Conservation (phyloP, 495 filamentous ascomycete genomes). For the Talaromyces stipitatus region DNA sequence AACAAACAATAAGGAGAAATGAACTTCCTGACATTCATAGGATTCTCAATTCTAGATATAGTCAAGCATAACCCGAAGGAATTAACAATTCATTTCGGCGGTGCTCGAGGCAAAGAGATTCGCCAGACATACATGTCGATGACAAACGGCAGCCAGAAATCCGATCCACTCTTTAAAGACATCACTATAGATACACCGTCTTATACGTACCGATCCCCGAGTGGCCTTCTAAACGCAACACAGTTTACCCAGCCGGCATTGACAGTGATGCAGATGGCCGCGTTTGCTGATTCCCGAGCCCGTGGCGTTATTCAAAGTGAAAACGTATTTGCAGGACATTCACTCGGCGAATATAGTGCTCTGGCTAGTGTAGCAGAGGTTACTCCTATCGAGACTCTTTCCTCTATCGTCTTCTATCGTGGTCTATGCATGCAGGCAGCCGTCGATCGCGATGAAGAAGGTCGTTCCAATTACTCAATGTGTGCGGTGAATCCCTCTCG, state of each 20-base stretch:
- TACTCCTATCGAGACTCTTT: constrained; percentile 18
- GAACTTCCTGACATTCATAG: constrained; percentile 12
- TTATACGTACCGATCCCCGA: constrained; percentile 23
- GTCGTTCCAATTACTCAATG: constrained; percentile 28
- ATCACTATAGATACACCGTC: constrained; percentile 17
- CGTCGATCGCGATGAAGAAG: constrained; percentile 21
- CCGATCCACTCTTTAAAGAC: constrained; percentile 13
- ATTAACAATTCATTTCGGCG: constrained; percentile 35
- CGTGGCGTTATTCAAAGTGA: constrained; percentile 19
- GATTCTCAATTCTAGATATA: constrained; percentile 29
- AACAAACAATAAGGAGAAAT: background rate
- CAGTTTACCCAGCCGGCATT: constrained; percentile 38
- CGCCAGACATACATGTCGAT: constrained; percentile 29
- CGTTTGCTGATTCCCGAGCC: constrained; percentile 20
- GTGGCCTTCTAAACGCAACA: constrained; percentile 29
- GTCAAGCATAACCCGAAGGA: constrained; percentile 31
- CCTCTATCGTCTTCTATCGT: constrained; percentile 32
- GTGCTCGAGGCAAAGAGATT: constrained; percentile 23
- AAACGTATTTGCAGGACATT: constrained; percentile 32
- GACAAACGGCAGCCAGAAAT: constrained; percentile 8
- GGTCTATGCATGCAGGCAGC: constrained; percentile 34
- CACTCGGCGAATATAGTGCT: constrained; percentile 33
- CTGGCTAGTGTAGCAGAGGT: constrained; percentile 20
- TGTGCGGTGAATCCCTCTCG: constrained; percentile 31
- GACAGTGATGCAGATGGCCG: constrained; percentile 26